These are phyloP conservation scores for Tolypocladium paradoxum DNA, from an alignment of 2,329 filamentous ascomycete genomes.

Conservation along the genomic window DNA sequence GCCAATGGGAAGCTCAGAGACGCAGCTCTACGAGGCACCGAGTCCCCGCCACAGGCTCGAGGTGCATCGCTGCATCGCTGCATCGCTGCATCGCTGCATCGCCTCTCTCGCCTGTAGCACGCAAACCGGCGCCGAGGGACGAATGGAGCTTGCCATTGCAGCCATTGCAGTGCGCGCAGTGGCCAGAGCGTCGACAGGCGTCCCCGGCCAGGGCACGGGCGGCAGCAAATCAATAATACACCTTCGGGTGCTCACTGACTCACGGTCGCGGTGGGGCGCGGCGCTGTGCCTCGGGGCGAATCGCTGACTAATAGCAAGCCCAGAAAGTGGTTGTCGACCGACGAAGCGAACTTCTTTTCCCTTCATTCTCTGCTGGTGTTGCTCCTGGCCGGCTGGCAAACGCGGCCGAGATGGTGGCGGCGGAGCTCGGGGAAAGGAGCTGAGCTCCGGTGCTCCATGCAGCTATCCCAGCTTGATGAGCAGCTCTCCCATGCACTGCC, in stretches of 20 bases:
- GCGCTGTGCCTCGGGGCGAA: not conserved
- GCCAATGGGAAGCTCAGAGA: constrained; percentile 1
- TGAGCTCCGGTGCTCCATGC: not conserved
- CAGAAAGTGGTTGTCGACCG: not conserved
- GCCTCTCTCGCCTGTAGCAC: not conserved
- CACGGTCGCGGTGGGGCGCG: constrained; percentile 3
- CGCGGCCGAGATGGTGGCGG: not conserved
- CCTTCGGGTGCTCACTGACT: constrained; percentile 4
- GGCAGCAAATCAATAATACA: constrained; percentile 5
- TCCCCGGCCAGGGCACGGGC: not conserved
- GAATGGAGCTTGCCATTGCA: not conserved
- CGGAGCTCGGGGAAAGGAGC: not conserved
- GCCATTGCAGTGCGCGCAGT: not conserved
- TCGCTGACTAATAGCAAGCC: not conserved
- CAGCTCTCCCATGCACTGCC: not conserved
- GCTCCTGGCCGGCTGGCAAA: not conserved
- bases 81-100: too few relatives aligned
- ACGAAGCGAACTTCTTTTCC: not conserved
- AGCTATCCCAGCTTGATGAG: not conserved
- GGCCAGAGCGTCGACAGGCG: constrained; percentile 1
- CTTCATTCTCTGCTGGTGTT: not conserved
- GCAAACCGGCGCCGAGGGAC: not conserved
- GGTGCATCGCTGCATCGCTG: not conserved
- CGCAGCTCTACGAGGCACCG: not conserved
- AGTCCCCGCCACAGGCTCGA: not conserved